Evolutionary conservation across 2,329 filamentous ascomycete species (phyloP).

Genomic region (Phialophora tarda): DNA sequence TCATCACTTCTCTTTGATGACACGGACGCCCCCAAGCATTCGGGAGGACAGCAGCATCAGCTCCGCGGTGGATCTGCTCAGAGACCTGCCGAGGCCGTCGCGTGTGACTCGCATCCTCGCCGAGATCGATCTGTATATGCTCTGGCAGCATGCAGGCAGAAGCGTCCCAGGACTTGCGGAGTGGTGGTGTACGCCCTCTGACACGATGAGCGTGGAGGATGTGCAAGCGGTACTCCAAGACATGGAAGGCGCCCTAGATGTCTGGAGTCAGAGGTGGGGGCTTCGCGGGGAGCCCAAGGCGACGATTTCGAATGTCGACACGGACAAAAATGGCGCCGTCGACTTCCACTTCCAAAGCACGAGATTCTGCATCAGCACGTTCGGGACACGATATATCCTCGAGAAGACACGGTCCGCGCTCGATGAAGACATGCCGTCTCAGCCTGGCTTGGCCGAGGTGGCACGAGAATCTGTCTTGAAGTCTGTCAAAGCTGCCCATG

Average conservation of each 20-base stretch:
- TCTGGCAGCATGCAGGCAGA: constrained; percentile 24
- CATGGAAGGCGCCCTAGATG: constrained; percentile 14
- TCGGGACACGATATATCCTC: constrained; percentile 16
- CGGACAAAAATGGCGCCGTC: constrained; percentile 17
- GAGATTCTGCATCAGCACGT: constrained; percentile 20
- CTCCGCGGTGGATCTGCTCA: constrained; percentile 15
- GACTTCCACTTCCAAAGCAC: constrained; percentile 22
- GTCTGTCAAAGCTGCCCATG: constrained; percentile 22
- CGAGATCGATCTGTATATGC: constrained; percentile 24
- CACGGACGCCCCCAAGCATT: constrained; percentile 18
- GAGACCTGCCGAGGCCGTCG: constrained; percentile 15
- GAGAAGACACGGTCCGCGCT: constrained; percentile 9
- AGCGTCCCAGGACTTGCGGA: constrained; percentile 20
- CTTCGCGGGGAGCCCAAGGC: constrained; percentile 20
- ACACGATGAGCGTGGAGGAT: constrained; percentile 7
- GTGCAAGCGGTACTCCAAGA: constrained; percentile 14
- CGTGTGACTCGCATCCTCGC: constrained; percentile 23
- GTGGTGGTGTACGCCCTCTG: constrained; percentile 25
- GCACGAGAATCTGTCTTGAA: constrained; percentile 22
- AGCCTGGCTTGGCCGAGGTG: not conserved
- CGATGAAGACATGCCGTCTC: constrained; percentile 9
- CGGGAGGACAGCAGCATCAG: constrained; percentile 21
- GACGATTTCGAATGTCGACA: constrained; percentile 23
- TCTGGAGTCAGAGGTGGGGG: constrained; percentile 24
- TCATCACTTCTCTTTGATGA: constrained; percentile 29